Base-by-base conservation (phyloP, 306 rosid genomes). In the Hippophae gyantsensis region DNA sequence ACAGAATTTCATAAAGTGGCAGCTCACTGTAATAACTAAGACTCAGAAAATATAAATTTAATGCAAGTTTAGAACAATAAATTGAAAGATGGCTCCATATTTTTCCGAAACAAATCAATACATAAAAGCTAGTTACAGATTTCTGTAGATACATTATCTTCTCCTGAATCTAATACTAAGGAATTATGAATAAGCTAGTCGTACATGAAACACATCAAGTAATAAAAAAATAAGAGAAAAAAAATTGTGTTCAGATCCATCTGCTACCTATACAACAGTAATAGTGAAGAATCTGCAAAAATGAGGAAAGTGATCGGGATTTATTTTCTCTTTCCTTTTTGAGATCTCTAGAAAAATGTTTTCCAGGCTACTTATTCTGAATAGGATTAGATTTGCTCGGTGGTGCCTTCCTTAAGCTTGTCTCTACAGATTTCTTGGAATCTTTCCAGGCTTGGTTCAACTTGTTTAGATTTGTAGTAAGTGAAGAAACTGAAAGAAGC, bases 321-420 rank as follows among this genome's bases (percentile, higher is more conserved):
- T 56, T 32, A 26, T 42, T 67, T 71, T 62, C 76, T 73, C 69
- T 74, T 62, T 64, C 69, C 49, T 52, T 10, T 6, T 56, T 42
- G 75, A 63, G 79, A 72, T 69, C 78, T 61, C 56, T 63, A 60
- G 43, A 18, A 54, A 71, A 51, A 60, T 14, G 9, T 56, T 11
- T 13, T 13, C 42, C 45, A 12, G 55, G 45, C 81, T 74, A 69
- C 81, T 73, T 74, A 67, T 87, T 87, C 46, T 87, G 95, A 47
- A 53, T 84, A 47, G 95, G 90, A 72, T 84, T 87, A 42, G 92
- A 82, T 8, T 77, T 75, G 84, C 86, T 87, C 46, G 68, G 45
- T 8, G 95, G 92, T 14, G 84, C 74, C 67, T 62, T 57, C 79
- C 77, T 80, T 69, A 84, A 78, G 69, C 77, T 84, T 46, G 89